Base-by-base conservation (phyloP, 306 rosid genomes). In the Prunus kanzakura region DNA sequence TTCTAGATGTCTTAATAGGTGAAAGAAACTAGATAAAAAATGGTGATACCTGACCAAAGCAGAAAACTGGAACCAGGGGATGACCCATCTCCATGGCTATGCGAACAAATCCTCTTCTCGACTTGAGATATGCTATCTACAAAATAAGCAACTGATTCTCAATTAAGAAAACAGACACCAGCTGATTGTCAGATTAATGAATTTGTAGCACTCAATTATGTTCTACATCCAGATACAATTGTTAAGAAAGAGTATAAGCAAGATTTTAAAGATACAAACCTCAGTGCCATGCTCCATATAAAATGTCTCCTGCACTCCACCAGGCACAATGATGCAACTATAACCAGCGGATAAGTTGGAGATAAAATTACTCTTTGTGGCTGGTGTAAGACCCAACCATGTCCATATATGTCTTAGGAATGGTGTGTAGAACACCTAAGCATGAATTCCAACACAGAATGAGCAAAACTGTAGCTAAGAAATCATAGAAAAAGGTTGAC, bases 341-440 rank as follows among this genome's bases (percentile, higher is more conserved):
- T 87, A 88, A 43, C 97, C 99, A 69, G 89, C 84, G 18, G 76
- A 79, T 67, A 92, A 82, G 72, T 79, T 78, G 83, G 97, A 88
- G 74, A 69, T 38, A 47, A 92, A 95, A 49, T 88, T 95, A 62
- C 84, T 87, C 91, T 6, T 95, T 51, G 96, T 47, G 13, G 87
- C 99, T 9, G 97, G 66, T 8, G 92, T 38, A 49, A 95, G 90
- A 77, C 99, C 99, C 88, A 92, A 70, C 99, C 99, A 95, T 61
- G 97, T 92, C 97, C 99, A 92, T 80, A 92, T 84, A 76, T 95
- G 99, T 82, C 99, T 89, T 87, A 95, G 68, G 80, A 95, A 90
- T 11, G 99, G 99, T 35, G 97, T 89, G 62, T 89, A 90, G 77
- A 95, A 95, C 79, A 95, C 84, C 98, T 95, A 77, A 67, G 27